Conservation (phyloP, 2,329 filamentous ascomycete species). For the Botryosphaeria dothidea region DNA sequence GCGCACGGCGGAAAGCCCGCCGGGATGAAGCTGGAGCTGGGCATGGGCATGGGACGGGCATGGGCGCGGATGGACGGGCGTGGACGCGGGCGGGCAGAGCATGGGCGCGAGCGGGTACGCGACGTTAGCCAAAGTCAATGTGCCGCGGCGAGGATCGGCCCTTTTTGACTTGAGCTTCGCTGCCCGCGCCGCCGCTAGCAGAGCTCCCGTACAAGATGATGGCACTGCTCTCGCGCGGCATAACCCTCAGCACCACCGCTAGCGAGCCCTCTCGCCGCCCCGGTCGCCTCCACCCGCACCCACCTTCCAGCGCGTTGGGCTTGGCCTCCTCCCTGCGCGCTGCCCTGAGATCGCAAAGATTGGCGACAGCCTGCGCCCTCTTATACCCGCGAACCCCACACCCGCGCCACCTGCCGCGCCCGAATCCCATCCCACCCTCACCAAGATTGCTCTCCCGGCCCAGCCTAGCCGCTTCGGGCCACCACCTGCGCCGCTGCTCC, state of each 20-base stretch:
- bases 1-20: constrained; percentile 7
- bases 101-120: constrained; percentile 8
- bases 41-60: too few relatives aligned
- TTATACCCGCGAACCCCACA: constrained; percentile 16
- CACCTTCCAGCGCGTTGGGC: constrained; percentile 6
- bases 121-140: constrained; percentile 13
- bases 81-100: background rate
- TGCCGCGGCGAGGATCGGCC: constrained; percentile 15
- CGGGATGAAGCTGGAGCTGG: constrained; percentile 11
- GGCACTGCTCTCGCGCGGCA: background rate
- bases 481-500: background rate
- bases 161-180: constrained; percentile 1
- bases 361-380: constrained; percentile 8
- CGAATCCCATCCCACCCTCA: constrained; percentile 2
- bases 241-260: background rate
- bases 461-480: constrained; percentile 14
- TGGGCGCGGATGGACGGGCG: too few relatives aligned
- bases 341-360: constrained; percentile 17
- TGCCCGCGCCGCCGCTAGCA: background rate
- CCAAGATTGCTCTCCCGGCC: constrained; percentile 9
- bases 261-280: background rate
- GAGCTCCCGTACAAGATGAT: too few relatives aligned
- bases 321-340: background rate
- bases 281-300: constrained; percentile 16
- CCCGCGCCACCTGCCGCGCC: constrained; percentile 5